Conservation (phyloP, 2,329 filamentous ascomycete species). For the Nemania sp. region DNA sequence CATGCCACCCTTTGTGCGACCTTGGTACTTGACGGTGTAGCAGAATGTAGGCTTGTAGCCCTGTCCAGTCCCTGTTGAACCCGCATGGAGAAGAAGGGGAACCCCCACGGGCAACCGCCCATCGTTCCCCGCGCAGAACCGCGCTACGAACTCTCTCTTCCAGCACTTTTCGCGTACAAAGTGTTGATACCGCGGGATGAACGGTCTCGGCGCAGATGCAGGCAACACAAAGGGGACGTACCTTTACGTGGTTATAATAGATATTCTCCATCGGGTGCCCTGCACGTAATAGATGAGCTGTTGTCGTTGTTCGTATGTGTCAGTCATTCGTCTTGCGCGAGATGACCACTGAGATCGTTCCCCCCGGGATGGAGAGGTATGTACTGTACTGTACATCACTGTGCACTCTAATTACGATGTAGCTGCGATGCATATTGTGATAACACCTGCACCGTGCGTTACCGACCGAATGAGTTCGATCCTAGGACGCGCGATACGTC, state of each 20-base stretch:
- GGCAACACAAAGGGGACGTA: background rate
- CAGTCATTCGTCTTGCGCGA: constrained; percentile 1
- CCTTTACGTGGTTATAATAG: constrained; percentile 1
- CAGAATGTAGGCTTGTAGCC: too few relatives aligned
- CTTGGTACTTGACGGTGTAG: constrained; percentile 19
- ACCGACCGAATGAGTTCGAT: background rate
- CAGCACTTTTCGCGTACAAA: background rate
- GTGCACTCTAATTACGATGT: constrained; percentile 2
- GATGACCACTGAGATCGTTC: constrained; percentile 1
- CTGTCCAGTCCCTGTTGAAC: constrained; percentile 12
- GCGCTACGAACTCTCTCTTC: background rate
- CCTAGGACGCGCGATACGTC: background rate
- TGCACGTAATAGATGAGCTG: constrained; percentile 3
- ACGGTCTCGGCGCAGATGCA: constrained; percentile 11
- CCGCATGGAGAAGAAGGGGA: constrained; percentile 12
- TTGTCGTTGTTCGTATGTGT: background rate
- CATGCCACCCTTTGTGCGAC: constrained; percentile 7
- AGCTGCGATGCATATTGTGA: background rate
- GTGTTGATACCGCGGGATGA: constrained; percentile 11
- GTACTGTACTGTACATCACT: constrained; percentile 7
- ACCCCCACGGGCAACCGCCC: constrained; percentile 25
- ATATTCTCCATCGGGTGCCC: constrained; percentile 1
- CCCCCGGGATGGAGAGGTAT: background rate
- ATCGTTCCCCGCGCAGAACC: too few relatives aligned
- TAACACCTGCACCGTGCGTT: background rate